Evolutionary conservation across 1,139 yeast species (phyloP), one percentile per base, ranked within the genome.

Genomic region (Candida buenavistaensis): DNA sequence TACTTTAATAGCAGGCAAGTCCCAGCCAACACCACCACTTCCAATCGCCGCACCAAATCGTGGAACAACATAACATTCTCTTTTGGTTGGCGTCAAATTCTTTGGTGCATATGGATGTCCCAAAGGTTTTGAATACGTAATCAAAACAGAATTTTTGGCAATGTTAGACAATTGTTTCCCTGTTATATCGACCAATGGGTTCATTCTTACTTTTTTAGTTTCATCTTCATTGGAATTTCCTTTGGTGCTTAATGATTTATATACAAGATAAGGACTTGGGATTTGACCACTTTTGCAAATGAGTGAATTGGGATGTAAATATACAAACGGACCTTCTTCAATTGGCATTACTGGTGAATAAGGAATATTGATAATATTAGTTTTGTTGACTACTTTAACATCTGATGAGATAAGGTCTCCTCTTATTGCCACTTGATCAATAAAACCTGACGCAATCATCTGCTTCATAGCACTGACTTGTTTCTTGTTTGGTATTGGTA

Each of bases 11-110:
- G 88, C 95, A 4, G 96, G 95, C 33, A 90, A 62, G 51, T 90
- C 97, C 95, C 96, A 90, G 7, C 96, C 96, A 17, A 85, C 72
- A 15, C 89, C 87, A 19, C 95, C 96, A 23, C 81, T 74, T 3
- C 95, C 95, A 27, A 83, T 68, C 6, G 82, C 74, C 8, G 95
- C 90, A 8, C 97, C 97, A 54, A 86, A 80, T 37, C 96, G 64
- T 1, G 97, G 97, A 29, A 89, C 82, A 15, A 90, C 96, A 61
- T 88, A 89, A 47, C 95, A 87, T 50, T 85, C 92, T 47, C 97
- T 66, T 47, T 78, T 81, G 1, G 79, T 75, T 0, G 85, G 65
- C 2, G 78, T 63, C 12, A 86, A 51, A 45, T 70, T 66, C 50
- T 82, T 82, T 1, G 95, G 95, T 2, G 89, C 95, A 50, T 87